Conservation (phyloP, 2,329 filamentous ascomycete species). For the Penicillium oxalicum region DNA sequence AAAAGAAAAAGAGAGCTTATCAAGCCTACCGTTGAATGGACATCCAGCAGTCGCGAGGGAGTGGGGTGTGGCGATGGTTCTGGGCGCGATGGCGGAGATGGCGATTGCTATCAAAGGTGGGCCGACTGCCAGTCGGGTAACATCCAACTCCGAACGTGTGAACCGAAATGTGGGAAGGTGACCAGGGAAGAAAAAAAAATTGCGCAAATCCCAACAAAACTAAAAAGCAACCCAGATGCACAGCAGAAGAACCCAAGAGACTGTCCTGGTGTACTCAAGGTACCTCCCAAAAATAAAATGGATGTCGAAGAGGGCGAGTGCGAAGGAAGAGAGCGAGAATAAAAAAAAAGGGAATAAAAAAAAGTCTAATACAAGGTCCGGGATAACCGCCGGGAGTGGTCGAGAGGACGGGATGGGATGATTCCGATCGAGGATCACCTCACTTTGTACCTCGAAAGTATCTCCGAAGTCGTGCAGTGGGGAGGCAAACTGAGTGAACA, state of each 20-base stretch:
- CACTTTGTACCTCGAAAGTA: slow-evolving; percentile 12
- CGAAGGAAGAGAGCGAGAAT: background rate
- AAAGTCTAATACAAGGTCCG: slow-evolving; percentile 3
- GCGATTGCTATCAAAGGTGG: slow-evolving; percentile 4
- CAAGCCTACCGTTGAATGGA: slow-evolving; percentile 9
- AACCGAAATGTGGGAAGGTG: background rate
- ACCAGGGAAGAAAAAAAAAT: background rate
- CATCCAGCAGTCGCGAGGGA: slow-evolving; percentile 1
- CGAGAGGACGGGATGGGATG: slow-evolving; percentile 1
- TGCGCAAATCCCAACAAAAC: background rate
- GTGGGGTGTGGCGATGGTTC: slow-evolving; percentile 2
- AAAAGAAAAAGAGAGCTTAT: slow-evolving; percentile 11
- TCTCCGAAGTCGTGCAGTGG: slow-evolving; percentile 9
- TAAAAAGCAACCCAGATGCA: too few relatives aligned
- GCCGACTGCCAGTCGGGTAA: slow-evolving; percentile 6
- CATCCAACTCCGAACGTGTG: background rate
- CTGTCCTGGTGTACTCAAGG: too few relatives aligned
- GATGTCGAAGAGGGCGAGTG: background rate
- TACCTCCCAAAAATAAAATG: too few relatives aligned
- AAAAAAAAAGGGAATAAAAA: slow-evolving; percentile 4
- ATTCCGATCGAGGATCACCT: slow-evolving; percentile 10
- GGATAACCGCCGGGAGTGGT: slow-evolving; percentile 6
- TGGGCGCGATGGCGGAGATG: slow-evolving; percentile 4
- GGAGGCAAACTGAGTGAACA: slow-evolving; percentile 5
- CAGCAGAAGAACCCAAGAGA: too few relatives aligned